A percentile compares a stretch with the other conserved stretches of the same genome.
These are phyloP conservation scores for Torulaspora indica DNA, from an alignment of 805 yeast species.

Conservation along the genomic window DNA sequence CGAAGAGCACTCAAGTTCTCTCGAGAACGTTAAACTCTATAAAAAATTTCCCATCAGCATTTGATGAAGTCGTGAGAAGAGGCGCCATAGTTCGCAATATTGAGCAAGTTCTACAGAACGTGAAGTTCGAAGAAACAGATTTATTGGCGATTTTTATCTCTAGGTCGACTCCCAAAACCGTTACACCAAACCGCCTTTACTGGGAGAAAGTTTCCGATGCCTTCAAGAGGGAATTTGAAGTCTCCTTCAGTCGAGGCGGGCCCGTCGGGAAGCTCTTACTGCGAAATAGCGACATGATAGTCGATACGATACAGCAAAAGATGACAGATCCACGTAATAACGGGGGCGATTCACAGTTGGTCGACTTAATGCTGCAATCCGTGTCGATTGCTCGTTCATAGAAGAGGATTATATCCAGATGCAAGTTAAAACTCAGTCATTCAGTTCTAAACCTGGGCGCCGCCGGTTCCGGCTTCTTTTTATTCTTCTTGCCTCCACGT, in stretches of 20 bases:
- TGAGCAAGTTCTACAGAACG: constrained; percentile 20
- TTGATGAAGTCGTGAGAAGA: constrained; percentile 22
- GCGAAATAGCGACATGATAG: constrained; percentile 21
- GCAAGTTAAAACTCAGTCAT: constrained; percentile 1
- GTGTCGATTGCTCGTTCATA: constrained; percentile 14
- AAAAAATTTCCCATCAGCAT: constrained; percentile 23
- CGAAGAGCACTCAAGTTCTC: constrained; percentile 21
- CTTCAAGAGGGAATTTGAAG: constrained; percentile 33
- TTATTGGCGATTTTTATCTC: constrained; percentile 21
- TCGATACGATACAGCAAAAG: constrained; percentile 20
- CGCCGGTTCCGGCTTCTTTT: constrained; percentile 23
- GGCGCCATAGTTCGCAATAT: constrained; percentile 15
- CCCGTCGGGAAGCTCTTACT: constrained; percentile 34
- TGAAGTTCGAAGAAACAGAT: constrained; percentile 14
- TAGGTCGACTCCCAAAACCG: constrained; percentile 15
- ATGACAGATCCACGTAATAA: constrained; percentile 14
- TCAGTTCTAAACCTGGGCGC: constrained; percentile 19
- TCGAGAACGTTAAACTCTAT: constrained; percentile 31
- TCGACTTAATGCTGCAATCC: constrained; percentile 25
- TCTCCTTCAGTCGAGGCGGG: constrained; percentile 34
- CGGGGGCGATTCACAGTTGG: constrained; percentile 13
- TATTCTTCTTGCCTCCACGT: constrained; percentile 38
- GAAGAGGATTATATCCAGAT: no score
- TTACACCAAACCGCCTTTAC: constrained; percentile 22
- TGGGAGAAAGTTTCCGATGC: constrained; percentile 27